phyloP scores from a whole-genome alignment of 2,329 filamentous ascomycete species.

The Calonectria pseudoturangicola region DNA sequence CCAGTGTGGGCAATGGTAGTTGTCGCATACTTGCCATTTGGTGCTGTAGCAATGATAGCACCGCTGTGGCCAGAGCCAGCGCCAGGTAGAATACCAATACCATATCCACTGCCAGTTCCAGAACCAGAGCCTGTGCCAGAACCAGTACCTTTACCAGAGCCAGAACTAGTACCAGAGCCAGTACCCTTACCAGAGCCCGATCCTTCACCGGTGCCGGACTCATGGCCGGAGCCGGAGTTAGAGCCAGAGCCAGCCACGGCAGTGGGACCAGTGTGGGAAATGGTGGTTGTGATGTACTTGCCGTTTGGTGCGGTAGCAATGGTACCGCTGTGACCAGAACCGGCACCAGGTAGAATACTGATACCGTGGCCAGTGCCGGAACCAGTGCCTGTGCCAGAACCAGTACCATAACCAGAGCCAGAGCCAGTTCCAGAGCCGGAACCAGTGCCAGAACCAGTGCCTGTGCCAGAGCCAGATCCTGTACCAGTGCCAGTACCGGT shows the following conservation, averaged over 20 bases:
- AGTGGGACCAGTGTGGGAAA: neutral
- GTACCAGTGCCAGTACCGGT: neutral
- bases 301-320: neutral
- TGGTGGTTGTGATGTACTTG: neutral
- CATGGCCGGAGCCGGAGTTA: too few species aligned
- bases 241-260: neutral
- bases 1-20: neutral
- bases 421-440: neutral
- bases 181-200: neutral
- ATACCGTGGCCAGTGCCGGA: neutral
- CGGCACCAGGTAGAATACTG: neutral
- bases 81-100: neutral
- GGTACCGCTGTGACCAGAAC: neutral
- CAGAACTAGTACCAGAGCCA: neutral
- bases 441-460: neutral
- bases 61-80: neutral
- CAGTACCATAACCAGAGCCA: neutral
- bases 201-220: neutral
- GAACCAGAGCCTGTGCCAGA: neutral
- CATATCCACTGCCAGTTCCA: neutral
- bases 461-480: neutral
- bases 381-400: neutral
- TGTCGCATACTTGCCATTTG: neutral
- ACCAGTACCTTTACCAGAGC: neutral
- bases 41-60: conserved; percentile 4